phyloP scores from a whole-genome alignment of 2,329 filamentous ascomycete genomes.

The Aspergillus felis region DNA sequence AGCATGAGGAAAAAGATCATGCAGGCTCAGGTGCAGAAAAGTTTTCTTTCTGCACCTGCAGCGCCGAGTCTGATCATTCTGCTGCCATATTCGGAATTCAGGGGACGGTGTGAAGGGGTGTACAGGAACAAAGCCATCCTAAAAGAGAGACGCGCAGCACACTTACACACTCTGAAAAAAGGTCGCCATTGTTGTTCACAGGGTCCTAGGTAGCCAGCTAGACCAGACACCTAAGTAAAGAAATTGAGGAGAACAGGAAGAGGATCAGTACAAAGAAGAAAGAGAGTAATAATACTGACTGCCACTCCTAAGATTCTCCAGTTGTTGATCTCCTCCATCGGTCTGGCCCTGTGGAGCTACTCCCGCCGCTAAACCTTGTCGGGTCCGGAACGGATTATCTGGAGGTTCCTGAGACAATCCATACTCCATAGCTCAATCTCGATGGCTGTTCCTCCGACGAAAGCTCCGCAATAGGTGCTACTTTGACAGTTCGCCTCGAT shows the following conservation, averaged over 20 bases:
- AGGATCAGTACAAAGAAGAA: constrained; percentile 2
- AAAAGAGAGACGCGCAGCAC: not conserved
- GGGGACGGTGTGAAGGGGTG: constrained; percentile 14
- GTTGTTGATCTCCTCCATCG: constrained; percentile 7
- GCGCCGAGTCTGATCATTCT: constrained; percentile 12
- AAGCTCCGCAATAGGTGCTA: not conserved
- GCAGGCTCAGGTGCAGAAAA: not conserved
- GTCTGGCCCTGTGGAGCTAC: constrained; percentile 19
- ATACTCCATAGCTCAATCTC: not conserved
- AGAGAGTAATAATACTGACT: not conserved
- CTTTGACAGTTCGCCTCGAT: not conserved
- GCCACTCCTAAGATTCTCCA: not conserved
- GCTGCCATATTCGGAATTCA: constrained; percentile 17
- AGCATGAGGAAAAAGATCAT: not conserved
- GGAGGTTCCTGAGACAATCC: constrained; percentile 5
- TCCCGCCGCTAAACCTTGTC: constrained; percentile 19
- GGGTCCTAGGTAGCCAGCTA: constrained; percentile 9
- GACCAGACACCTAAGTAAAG: not conserved
- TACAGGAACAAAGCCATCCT: constrained; percentile 2
- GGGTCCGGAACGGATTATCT: constrained; percentile 23
- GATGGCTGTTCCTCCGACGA: not conserved
- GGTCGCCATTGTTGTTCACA: constrained; percentile 39
- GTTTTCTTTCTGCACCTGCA: not conserved
- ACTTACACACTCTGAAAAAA: constrained; percentile 51
- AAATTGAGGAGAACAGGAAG: constrained; percentile 1